Evolutionary conservation across 257 asterid species (phyloP).

Genomic region (Nicotiana sylvestris): DNA sequence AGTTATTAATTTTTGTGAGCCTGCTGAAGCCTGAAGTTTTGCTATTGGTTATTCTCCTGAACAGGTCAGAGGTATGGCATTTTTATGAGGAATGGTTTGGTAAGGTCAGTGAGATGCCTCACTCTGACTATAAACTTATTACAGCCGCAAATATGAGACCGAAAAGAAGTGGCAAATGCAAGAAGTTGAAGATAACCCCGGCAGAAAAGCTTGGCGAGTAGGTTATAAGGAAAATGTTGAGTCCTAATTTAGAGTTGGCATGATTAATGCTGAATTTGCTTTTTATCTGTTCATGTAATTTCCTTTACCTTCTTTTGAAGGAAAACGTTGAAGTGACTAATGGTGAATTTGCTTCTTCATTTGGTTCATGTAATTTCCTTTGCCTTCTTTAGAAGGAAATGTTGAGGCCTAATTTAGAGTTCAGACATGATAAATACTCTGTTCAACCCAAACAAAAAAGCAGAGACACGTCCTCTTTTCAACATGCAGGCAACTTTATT

Average conservation of each 20-base stretch:
- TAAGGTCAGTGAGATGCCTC: conserved; percentile 56
- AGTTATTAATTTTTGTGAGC: background rate
- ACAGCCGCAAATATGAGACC: conserved; percentile 82
- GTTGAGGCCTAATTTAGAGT: background rate
- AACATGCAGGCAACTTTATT: background rate
- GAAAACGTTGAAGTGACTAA: background rate
- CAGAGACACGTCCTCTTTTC: no score
- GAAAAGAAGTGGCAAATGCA: conserved; percentile 16
- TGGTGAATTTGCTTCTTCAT: background rate
- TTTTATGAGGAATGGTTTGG: conserved; percentile 82
- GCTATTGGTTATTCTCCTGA: conserved; percentile 1
- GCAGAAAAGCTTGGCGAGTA: background rate
- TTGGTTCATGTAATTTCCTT: background rate
- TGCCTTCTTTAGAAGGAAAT: background rate
- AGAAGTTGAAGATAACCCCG: conserved; percentile 30
- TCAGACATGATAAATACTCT: background rate
- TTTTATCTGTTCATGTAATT: background rate
- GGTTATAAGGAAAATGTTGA: background rate
- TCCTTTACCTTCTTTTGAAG: background rate
- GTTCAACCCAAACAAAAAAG: background rate
- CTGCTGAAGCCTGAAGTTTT: background rate
- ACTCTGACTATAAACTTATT: conserved; percentile 47
- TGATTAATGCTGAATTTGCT: background rate
- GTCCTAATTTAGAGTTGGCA: background rate
- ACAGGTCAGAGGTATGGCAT: conserved; percentile 76